A percentile compares a stretch with the other conserved stretches of the same genome.
phyloP scores from a whole-genome alignment of 805 yeast genomes.

The Torulaspora franciscae region DNA sequence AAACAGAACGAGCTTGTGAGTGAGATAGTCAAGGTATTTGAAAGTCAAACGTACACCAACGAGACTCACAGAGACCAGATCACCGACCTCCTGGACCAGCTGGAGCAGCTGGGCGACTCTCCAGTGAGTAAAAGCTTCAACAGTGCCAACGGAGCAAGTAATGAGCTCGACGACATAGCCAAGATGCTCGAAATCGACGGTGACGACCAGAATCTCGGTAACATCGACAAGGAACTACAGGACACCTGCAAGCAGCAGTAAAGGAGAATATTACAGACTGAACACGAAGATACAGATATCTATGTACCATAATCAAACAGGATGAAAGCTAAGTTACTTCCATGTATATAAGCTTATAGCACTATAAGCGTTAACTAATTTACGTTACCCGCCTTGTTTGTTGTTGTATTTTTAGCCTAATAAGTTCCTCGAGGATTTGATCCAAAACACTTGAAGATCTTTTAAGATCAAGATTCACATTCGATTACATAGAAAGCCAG shows the following conservation, averaged over 20 bases:
- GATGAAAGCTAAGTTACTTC: too few relatives aligned
- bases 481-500: background rate
- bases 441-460: background rate
- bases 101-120: constrained; percentile 33
- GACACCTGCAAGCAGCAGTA: constrained; percentile 33
- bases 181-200: constrained; percentile 28
- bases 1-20: constrained; percentile 58
- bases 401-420: background rate
- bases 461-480: background rate
- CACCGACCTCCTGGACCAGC: constrained; percentile 27
- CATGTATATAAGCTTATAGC: too few relatives aligned
- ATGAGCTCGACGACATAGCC: constrained; percentile 20
- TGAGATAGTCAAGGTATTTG: constrained; percentile 62
- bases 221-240: constrained; percentile 28
- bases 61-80: constrained; percentile 22
- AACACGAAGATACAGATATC: background rate
- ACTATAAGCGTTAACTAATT: background rate
- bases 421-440: constrained; percentile 2
- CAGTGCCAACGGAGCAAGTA: constrained; percentile 7
- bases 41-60: constrained; percentile 49
- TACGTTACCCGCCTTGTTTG: constrained; percentile 1
- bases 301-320: background rate
- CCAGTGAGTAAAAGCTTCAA: constrained; percentile 29
- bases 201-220: constrained; percentile 20
- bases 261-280: background rate